Evolutionary conservation across 192 early-diverging fungal genomes (phyloP).

Genomic region (Coemansia asiatica): DNA sequence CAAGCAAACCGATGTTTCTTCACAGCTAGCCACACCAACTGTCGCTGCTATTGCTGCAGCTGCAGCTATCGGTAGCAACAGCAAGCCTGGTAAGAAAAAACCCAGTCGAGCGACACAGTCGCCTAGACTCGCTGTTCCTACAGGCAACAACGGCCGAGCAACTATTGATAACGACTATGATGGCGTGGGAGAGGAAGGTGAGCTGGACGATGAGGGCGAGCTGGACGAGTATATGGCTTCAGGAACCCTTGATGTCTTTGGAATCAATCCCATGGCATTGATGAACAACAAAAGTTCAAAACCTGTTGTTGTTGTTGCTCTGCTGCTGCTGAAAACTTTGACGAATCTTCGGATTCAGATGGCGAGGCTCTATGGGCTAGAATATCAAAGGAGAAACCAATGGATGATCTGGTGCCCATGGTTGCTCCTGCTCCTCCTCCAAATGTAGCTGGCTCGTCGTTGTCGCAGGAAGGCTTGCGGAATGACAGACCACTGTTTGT

Average conservation of each 20-base stretch:
- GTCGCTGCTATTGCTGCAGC: background rate
- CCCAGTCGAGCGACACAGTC: background rate
- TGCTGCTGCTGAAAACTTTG: background rate
- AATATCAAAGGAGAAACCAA: conserved; percentile 29
- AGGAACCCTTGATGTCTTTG: background rate
- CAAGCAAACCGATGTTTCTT: background rate
- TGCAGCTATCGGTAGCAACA: background rate
- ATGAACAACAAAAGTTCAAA: background rate
- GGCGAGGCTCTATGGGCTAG: conserved; percentile 45
- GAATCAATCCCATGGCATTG: background rate
- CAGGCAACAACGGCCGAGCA: background rate
- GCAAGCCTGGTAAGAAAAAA: background rate
- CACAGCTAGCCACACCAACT: too few relatives aligned
- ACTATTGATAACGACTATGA: background rate
- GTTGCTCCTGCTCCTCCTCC: background rate
- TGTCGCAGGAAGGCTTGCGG: background rate
- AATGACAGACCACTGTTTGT: conserved; percentile 2
- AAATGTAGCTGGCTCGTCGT: too few relatives aligned
- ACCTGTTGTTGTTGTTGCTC: too few relatives aligned
- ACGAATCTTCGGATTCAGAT: conserved; percentile 28
- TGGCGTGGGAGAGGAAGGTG: conserved; percentile 9
- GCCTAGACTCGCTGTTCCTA: background rate
- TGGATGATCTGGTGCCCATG: conserved; percentile 34
- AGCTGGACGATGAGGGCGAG: conserved; percentile 11
- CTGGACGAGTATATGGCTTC: conserved; percentile 11